Conservation (phyloP, 805 yeast genomes). For the Ascoidea tarda region DNA sequence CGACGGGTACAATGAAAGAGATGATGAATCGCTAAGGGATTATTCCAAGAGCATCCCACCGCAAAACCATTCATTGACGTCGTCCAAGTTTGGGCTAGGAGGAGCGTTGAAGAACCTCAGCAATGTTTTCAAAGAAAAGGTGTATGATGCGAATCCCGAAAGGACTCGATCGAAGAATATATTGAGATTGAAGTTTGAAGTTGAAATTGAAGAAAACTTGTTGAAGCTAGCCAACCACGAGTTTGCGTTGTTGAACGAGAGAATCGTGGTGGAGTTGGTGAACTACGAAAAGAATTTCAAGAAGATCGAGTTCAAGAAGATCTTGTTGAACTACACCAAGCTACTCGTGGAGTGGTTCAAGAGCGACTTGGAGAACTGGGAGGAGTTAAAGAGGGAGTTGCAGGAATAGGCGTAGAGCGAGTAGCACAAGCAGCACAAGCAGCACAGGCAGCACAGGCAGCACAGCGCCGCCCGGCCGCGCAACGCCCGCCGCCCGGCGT, state of each 20-base stretch:
- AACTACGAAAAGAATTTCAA: conserved; percentile 7
- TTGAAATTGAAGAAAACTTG: conserved; percentile 6
- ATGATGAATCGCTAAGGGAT: no score
- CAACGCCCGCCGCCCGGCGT: no score
- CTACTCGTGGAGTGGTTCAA: conserved; percentile 4
- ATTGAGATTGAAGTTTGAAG: conserved; percentile 6
- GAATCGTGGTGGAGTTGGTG: conserved; percentile 4
- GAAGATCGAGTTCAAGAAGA: conserved; percentile 7
- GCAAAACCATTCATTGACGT: neutral
- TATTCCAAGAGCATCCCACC: no score
- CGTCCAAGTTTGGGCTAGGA: conserved; percentile 1
- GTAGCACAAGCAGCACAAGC: neutral
- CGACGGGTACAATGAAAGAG: neutral
- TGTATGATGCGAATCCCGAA: conserved; percentile 10
- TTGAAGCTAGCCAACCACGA: conserved; percentile 5
- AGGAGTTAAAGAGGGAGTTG: conserved; percentile 4
- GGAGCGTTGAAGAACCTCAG: conserved; percentile 9
- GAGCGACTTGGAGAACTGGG: conserved; percentile 9
- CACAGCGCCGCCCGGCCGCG: conserved; percentile 10
- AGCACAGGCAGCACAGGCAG: neutral
- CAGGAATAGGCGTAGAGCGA: neutral
- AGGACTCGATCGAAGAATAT: conserved; percentile 9
- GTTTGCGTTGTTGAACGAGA: conserved; percentile 4
- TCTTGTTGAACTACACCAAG: conserved; percentile 3
- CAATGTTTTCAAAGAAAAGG: conserved; percentile 8